Conservation (phyloP, 2,329 filamentous ascomycete species). For the Neurospora sp. region DNA sequence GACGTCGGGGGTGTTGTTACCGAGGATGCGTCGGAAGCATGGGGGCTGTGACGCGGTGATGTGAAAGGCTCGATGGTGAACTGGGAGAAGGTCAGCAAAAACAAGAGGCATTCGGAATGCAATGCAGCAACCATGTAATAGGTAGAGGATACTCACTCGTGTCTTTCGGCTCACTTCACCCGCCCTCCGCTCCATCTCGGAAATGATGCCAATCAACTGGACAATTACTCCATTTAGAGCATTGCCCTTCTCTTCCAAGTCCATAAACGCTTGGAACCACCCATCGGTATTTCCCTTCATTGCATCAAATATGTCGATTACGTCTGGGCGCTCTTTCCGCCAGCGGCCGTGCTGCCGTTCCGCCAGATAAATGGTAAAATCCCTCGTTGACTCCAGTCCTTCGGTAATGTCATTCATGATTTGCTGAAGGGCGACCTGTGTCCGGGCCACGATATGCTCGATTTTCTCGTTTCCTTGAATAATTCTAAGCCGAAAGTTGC, state of each 20-base stretch:
- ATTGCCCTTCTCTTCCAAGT: constrained; percentile 63
- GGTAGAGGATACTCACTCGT: constrained; percentile 42
- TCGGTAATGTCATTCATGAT: constrained; percentile 69
- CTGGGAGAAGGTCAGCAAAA: constrained; percentile 11
- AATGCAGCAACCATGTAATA: not conserved
- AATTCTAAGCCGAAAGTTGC: constrained; percentile 70
- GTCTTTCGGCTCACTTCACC: constrained; percentile 72
- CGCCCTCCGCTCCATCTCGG: constrained; percentile 78
- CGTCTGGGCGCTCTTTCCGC: constrained; percentile 50
- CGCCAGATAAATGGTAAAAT: constrained; percentile 66
- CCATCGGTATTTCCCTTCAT: constrained; percentile 92
- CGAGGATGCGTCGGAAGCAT: constrained; percentile 16
- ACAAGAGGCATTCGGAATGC: constrained; percentile 4
- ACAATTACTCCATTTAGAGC: constrained; percentile 59
- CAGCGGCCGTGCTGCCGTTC: constrained; percentile 52
- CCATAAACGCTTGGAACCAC: constrained; percentile 73
- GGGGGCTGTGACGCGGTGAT: constrained; percentile 15
- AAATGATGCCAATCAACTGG: constrained; percentile 65
- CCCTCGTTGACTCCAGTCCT: constrained; percentile 64
- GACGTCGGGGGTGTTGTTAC: constrained; percentile 14
- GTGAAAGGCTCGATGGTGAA: constrained; percentile 21
- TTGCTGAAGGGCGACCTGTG: constrained; percentile 64
- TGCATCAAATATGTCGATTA: constrained; percentile 67
- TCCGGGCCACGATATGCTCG: constrained; percentile 77
- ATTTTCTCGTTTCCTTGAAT: constrained; percentile 84